Evolutionary conservation across 257 asterid genomes (phyloP), one percentile per base, ranked within the genome.

Genomic region (Striga asiatica): DNA sequence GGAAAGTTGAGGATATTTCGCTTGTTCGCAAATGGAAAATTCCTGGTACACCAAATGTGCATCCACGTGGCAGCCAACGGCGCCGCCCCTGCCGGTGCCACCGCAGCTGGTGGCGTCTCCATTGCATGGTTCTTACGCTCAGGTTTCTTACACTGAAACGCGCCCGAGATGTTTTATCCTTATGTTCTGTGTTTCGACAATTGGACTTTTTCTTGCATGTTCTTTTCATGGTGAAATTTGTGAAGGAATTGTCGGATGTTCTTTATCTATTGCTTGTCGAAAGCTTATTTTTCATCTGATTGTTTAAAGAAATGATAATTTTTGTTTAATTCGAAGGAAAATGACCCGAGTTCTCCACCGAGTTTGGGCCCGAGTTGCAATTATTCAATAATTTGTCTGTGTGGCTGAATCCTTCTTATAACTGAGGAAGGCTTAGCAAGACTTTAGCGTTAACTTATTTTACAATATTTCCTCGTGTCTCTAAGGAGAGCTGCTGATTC

Each of bases 31-130:
- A 23, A 78, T 78, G 85, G 77, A 69, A 37, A 65, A 64, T 19
- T 50, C 61, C 49, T 71, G 74, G 76, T 71, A 46, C 70, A 61
- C 67, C 54, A 66, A 74, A 62, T 67, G 65, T 13, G 73, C 22
- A 50, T 31, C 69, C 5, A 42, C 59, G 42, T 65, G 77, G 74
- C 71, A 60, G 10, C 76, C 69, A 10, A 35, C 50, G 1, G 12
- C 17, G 1, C 49, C 50, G 11, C 37, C 58, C 2, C 54, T 66
- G 2, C 18, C 23, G 23, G 13, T 62, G 1, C 55, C 79, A 14
- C 34, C 76, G 20, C 60, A 59, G 50, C 68, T 48, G 2, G 22
- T 29, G 23, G 13, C 65, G 1, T 59, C 79, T 14, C 34, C 76
- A 23, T 62, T 59, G 50, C 68, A 56, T 18, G 60, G 45, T 25